A percentile compares a stretch with the other conserved stretches of the same genome.
Conservation (phyloP, 257 asterid genomes). For the Schizonepeta tenuifolia region DNA sequence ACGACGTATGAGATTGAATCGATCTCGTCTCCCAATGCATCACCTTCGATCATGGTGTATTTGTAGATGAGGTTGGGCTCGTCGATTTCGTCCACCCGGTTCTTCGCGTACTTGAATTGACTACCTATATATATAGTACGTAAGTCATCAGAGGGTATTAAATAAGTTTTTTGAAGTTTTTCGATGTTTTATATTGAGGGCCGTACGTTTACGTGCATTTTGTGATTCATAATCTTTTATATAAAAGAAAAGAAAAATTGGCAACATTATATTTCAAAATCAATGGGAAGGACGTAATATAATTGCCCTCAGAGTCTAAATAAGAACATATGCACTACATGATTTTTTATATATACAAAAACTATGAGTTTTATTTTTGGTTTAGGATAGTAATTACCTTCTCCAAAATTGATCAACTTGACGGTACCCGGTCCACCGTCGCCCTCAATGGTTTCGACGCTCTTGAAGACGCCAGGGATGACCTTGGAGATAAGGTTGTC, state of each 20-base stretch:
- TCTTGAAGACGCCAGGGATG: slow-evolving; percentile 51
- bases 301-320: neutral
- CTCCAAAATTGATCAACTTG: slow-evolving; percentile 46
- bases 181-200: too few species aligned
- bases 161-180: too few species aligned
- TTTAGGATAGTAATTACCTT: slow-evolving; percentile 37
- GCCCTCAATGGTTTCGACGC: slow-evolving; percentile 50
- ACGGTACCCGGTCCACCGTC: slow-evolving; percentile 59
- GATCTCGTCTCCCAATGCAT: slow-evolving; percentile 35
- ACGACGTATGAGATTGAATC: slow-evolving; percentile 44
- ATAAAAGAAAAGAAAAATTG: neutral
- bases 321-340: too few species aligned
- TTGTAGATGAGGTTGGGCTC: slow-evolving; percentile 39
- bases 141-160: neutral
- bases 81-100: slow-evolving; percentile 50
- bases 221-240: too few species aligned
- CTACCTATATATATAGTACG: slow-evolving; percentile 36
- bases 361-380: neutral
- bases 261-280: too few species aligned
- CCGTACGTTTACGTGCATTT: too few species aligned
- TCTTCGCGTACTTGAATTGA: slow-evolving; percentile 46
- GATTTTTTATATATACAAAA: too few species aligned
- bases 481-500: slow-evolving; percentile 55
- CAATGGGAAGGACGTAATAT: neutral
- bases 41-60: slow-evolving; percentile 55